These are phyloP conservation scores for Blastomyces emzantsi DNA, from an alignment of 2,329 filamentous ascomycete species.

Conservation along the genomic window DNA sequence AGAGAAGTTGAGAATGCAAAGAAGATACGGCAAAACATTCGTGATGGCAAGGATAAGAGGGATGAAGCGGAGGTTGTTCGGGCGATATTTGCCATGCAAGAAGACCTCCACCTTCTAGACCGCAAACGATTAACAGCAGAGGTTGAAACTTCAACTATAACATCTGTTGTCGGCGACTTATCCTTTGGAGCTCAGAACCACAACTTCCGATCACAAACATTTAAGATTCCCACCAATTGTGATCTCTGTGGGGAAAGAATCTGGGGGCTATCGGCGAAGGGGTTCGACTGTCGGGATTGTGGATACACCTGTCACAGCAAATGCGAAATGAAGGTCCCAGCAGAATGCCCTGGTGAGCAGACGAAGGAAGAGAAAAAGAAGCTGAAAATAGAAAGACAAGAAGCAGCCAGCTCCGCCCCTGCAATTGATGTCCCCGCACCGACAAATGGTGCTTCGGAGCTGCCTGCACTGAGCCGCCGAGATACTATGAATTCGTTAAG, in stretches of 20 bases:
- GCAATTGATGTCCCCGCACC: slow-evolving; percentile 22
- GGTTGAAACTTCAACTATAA: slow-evolving; percentile 88
- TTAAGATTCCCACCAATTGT: slow-evolving; percentile 98
- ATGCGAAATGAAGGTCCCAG: slow-evolving; percentile 97
- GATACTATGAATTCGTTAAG: slow-evolving; percentile 88
- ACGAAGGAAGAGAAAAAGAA: slow-evolving; percentile 94
- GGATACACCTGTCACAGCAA: slow-evolving; percentile 98
- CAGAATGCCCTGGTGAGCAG: slow-evolving; percentile 89
- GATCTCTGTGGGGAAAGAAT: slow-evolving; percentile 94
- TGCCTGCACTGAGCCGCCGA: slow-evolving; percentile 62
- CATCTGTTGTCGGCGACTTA: slow-evolving; percentile 81
- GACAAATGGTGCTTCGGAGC: slow-evolving; percentile 42
- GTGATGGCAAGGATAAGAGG: slow-evolving; percentile 76
- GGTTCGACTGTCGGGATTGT: slow-evolving; percentile 91
- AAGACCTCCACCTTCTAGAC: slow-evolving; percentile 75
- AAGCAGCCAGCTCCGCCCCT: slow-evolving; percentile 55
- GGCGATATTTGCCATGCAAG: slow-evolving; percentile 74
- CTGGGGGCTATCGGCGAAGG: slow-evolving; percentile 94
- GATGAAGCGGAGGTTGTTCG: slow-evolving; percentile 81
- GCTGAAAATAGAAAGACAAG: slow-evolving; percentile 76
- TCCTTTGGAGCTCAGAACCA: slow-evolving; percentile 89
- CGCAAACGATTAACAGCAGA: slow-evolving; percentile 78
- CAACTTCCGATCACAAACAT: slow-evolving; percentile 97
- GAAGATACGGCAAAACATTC: slow-evolving; percentile 62
- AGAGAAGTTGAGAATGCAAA: slow-evolving; percentile 75